These are phyloP conservation scores for Aureobasidium sp. DNA, from an alignment of 2,329 filamentous ascomycete genomes.

Conservation along the genomic window DNA sequence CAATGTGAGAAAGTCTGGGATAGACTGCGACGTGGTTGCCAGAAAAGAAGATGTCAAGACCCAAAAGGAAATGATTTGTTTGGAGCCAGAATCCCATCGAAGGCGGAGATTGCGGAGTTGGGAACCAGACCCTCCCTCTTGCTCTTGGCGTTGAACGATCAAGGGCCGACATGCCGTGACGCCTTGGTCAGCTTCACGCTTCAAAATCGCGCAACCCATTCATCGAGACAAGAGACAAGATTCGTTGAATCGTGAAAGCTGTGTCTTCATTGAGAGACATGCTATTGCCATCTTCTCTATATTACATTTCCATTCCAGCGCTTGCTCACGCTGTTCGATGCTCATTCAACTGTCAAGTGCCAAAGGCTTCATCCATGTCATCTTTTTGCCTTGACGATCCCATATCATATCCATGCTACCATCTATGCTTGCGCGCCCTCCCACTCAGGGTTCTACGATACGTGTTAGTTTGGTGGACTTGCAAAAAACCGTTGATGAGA, in stretches of 20 bases:
- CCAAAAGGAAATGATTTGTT: constrained; percentile 11
- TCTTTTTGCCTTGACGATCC: neutral
- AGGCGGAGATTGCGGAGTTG: constrained; percentile 10
- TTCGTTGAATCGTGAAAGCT: neutral
- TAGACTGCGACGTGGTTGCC: neutral
- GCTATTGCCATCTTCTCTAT: constrained; percentile 1
- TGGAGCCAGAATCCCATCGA: constrained; percentile 7
- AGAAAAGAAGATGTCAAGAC: constrained; percentile 1
- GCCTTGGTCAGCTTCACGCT: neutral
- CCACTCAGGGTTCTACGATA: constrained; percentile 25
- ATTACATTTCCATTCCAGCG: constrained; percentile 9
- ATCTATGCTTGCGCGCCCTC: constrained; percentile 18
- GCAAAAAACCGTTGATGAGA: neutral
- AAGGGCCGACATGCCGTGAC: neutral
- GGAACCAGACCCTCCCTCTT: neutral
- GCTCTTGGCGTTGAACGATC: neutral
- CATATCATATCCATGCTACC: constrained; percentile 8
- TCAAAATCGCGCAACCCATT: constrained; percentile 3
- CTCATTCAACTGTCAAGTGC: neutral
- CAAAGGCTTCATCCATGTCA: neutral
- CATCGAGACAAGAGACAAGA: neutral
- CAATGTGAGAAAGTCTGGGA: neutral
- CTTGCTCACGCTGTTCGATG: neutral
- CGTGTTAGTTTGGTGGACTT: neutral
- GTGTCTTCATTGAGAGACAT: constrained; percentile 2